Conservation (phyloP, 2,329 filamentous ascomycete genomes). For the Paraconiothyrium sp. region DNA sequence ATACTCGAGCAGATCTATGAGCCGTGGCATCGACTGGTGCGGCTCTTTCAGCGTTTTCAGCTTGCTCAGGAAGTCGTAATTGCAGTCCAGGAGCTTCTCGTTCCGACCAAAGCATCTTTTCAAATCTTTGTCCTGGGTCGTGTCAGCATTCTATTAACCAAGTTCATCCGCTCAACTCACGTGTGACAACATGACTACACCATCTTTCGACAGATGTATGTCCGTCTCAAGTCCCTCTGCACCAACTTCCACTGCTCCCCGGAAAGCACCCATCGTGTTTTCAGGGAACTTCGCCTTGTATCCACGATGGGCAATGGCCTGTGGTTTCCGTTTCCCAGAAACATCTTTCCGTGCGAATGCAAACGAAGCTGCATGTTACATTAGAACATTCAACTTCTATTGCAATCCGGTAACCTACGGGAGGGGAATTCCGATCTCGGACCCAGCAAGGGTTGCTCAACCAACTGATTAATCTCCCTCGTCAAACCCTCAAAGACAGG, state of each 20-base stretch:
- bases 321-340: slow-evolving; percentile 62
- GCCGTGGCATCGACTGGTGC: slow-evolving; percentile 74
- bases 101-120: slow-evolving; percentile 84
- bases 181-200: slow-evolving; percentile 85
- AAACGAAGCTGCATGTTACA: slow-evolving; percentile 41
- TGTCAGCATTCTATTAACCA: slow-evolving; percentile 17
- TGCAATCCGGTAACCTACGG: slow-evolving; percentile 27
- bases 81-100: slow-evolving; percentile 76
- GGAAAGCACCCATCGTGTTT: slow-evolving; percentile 84
- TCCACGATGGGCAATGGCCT: slow-evolving; percentile 80
- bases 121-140: slow-evolving; percentile 72
- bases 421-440: slow-evolving; percentile 41
- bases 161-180: slow-evolving; percentile 56
- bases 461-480: slow-evolving; percentile 45
- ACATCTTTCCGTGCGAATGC: slow-evolving; percentile 47
- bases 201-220: slow-evolving; percentile 82
- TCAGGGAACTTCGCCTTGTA: slow-evolving; percentile 83
- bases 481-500: slow-evolving; percentile 49
- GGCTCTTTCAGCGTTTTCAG: slow-evolving; percentile 74
- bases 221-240: slow-evolving; percentile 89
- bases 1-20: slow-evolving; percentile 78
- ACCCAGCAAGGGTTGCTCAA: slow-evolving; percentile 46
- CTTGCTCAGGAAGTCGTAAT: slow-evolving; percentile 76
- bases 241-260: slow-evolving; percentile 75
- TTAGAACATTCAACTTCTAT: not conserved